phyloP scores from a whole-genome alignment of 208 protist species.

The Balamuthia mandrillaris region DNA sequence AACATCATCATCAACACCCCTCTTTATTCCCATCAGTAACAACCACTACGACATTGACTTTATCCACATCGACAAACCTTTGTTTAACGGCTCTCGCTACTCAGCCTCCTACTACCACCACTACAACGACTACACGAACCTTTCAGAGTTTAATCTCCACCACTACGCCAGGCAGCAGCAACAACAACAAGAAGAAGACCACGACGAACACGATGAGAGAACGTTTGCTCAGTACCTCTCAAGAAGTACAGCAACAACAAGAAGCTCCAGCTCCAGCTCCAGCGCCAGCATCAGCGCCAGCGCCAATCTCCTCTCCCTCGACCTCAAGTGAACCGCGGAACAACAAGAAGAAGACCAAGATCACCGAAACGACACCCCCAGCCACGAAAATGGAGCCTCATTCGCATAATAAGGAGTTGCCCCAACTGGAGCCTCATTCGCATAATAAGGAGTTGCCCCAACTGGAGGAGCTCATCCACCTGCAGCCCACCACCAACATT shows the following conservation, averaged over 20 bases:
- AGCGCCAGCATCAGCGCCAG: not conserved
- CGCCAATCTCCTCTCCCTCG: not conserved
- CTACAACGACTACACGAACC: too few relatives aligned
- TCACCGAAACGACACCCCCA: not conserved
- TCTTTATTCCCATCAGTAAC: too few relatives aligned
- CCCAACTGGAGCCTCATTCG: not conserved
- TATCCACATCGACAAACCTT: too few relatives aligned
- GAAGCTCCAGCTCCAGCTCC: not conserved
- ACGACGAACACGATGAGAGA: not conserved
- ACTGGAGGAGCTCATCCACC: not conserved
- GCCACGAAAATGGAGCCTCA: not conserved
- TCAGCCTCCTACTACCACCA: too few relatives aligned
- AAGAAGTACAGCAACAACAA: not conserved
- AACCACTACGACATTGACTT: too few relatives aligned
- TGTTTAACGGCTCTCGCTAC: too few relatives aligned
- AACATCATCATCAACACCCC: too few relatives aligned
- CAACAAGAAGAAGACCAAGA: not conserved
- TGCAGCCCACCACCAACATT: conserved; percentile 24
- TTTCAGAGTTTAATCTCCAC: not conserved
- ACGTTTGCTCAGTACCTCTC: too few relatives aligned
- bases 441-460: not conserved
- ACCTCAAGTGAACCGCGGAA: not conserved
- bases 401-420: not conserved
- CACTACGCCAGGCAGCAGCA: not conserved
- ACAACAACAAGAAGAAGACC: not conserved